Conservation (phyloP, 2,329 filamentous ascomycete genomes). For the Periconia macrospinosa region DNA sequence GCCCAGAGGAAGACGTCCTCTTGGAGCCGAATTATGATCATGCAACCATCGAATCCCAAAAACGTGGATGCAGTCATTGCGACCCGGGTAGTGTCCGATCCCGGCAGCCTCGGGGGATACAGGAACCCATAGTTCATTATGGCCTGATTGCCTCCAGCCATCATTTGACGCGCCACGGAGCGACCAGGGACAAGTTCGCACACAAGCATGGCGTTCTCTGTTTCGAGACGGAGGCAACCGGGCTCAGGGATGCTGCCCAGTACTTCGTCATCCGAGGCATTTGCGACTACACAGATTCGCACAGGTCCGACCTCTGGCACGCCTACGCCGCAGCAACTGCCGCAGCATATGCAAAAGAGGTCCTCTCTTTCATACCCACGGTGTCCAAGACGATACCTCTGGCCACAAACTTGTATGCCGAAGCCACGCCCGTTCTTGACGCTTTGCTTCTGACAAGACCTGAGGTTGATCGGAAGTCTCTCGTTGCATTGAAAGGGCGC, state of each 20-base stretch:
- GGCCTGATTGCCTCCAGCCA: too few species aligned
- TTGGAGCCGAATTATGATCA: constrained; percentile 2
- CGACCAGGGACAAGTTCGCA: not conserved
- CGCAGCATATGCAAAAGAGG: constrained; percentile 7
- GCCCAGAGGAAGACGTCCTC: not conserved
- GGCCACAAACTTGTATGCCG: not conserved
- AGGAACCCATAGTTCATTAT: constrained; percentile 1
- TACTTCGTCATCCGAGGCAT: constrained; percentile 10
- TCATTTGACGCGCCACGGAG: not conserved
- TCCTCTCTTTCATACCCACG: not conserved
- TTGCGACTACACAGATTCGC: constrained; percentile 11
- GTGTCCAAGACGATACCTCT: not conserved
- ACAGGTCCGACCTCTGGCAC: constrained; percentile 1
- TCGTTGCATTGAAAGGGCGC: not conserved
- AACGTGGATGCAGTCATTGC: not conserved
- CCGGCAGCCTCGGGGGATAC: not conserved
- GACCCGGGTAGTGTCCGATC: not conserved
- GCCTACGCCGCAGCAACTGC: constrained; percentile 5
- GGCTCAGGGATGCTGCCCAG: too few species aligned
- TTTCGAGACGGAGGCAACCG: constrained; percentile 3
- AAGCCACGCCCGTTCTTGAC: not conserved
- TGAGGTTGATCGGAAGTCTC: not conserved
- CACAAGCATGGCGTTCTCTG: constrained; percentile 3
- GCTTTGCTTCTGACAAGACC: not conserved
- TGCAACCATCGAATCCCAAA: not conserved